Evolutionary conservation across 257 asterid genomes (phyloP), one percentile per base, ranked within the genome.

Genomic region (Solanum chiquidenum): DNA sequence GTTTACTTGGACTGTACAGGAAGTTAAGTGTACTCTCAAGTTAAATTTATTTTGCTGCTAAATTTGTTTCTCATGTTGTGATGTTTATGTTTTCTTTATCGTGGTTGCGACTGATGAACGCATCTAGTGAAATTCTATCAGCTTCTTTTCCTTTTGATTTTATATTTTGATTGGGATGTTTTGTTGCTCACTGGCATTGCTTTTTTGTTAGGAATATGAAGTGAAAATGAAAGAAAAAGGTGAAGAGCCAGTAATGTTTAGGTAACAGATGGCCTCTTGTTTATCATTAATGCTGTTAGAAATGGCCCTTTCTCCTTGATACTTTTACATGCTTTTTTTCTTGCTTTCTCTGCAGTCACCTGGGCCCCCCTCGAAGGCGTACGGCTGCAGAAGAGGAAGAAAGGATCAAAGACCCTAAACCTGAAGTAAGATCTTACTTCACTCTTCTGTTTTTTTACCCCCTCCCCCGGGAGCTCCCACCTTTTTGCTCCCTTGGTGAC

Each of bases 221-320:
- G 98, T 94, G 10, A 97, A 95, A 90, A 88, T 89, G 90, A 94
- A 94, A 90, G 99, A 97, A 90, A 97, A 97, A 90, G 99, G 99
- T 80, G 99, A 97, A 92, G 87, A 95, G 16, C 98, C 99, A 80
- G 99, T 97, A 80, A 97, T 97, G 99, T 97, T 97, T 93, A 97
- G 99, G 99, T 97, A 90, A 93, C 75, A 71, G 68, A 80, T 89
- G 52, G 86, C 88, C 85, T 80, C 88, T 25, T 35, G 33, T 75
- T 37, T 79, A 23, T 72, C 5, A 10, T 85, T 66, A 6, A 37
- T 40, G 62, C 74, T 37, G 16, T n/a, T 60, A 60, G 87, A 86
- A 74, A 79, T 79, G 25, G 38, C 62, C 64, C 14, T 25, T 76
- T n/a, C 55, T 38, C 75, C 79, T 55, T n/a, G 44, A 23, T 29